Percentiles rank a stretch among this genome's conserved stretches.
These are phyloP conservation scores for Quercus tomentella DNA, from an alignment of 331 rosid genomes.

Conservation along the genomic window DNA sequence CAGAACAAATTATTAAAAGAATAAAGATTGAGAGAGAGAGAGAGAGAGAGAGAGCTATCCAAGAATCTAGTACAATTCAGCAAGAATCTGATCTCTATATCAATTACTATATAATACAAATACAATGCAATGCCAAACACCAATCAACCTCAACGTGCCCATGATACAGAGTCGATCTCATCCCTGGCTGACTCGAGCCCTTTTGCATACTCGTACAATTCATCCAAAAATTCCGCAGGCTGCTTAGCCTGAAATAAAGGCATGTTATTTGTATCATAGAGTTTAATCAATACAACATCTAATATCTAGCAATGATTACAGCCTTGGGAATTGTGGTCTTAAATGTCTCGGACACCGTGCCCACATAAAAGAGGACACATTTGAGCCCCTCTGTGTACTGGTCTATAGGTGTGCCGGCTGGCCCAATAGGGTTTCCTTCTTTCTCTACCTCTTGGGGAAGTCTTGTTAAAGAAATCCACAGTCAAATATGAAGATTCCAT, in stretches of 20 bases:
- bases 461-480: constrained; percentile 79
- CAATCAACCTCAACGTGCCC: constrained; percentile 54
- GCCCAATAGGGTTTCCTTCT: constrained; percentile 31
- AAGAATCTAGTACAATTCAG: constrained; percentile 13
- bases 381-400: constrained; percentile 74
- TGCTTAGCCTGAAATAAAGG: constrained; percentile 58
- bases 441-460: constrained; percentile 89
- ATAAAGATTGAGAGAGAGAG: not conserved
- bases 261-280: not conserved
- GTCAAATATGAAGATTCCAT: constrained; percentile 96
- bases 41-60: not conserved
- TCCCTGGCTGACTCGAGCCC: constrained; percentile 97
- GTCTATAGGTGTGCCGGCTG: constrained; percentile 39
- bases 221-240: constrained; percentile 64
- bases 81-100: not conserved
- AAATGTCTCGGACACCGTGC: constrained; percentile 82
- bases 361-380: constrained; percentile 78
- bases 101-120: constrained; percentile 11
- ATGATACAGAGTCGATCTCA: constrained; percentile 87
- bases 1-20: not conserved
- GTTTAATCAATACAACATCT: not conserved
- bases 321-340: constrained; percentile 87
- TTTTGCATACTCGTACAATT: constrained; percentile 58
- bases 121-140: constrained; percentile 2
- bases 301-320: constrained; percentile 62